These are phyloP conservation scores for Hibiscus trionum DNA, from an alignment of 345 rosid genomes.

Conservation along the genomic window DNA sequence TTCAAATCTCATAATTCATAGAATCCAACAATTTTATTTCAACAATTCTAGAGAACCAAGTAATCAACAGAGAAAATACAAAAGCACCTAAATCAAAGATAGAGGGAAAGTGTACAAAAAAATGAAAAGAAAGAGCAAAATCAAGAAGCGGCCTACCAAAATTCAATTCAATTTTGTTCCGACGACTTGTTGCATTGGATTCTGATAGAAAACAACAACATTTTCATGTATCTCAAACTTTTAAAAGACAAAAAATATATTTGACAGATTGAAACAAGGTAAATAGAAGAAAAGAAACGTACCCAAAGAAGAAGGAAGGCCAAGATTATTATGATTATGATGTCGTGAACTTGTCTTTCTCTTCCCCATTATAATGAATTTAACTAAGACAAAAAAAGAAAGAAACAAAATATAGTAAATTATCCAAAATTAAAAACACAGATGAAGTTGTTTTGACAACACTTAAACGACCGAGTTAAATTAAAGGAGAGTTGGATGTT, in stretches of 20 bases:
- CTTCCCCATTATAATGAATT: no score
- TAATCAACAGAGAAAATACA: background rate
- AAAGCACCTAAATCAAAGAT: background rate
- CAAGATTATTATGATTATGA: background rate
- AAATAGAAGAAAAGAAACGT: background rate
- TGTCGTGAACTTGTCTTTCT: no score
- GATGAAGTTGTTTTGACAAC: no score
- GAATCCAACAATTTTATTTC: background rate
- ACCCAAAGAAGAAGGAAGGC: slow-evolving; percentile 34
- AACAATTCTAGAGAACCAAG: background rate
- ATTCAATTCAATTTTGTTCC: no score
- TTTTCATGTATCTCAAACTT: background rate
- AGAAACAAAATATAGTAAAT: no score
- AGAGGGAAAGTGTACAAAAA: background rate
- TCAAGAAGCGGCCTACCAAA: no score
- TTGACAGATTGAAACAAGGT: background rate
- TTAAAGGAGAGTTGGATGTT: no score
- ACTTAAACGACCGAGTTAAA: no score
- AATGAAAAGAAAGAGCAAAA: no score
- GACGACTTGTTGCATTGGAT: no score
- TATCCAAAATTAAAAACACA: no score
- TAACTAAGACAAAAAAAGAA: no score
- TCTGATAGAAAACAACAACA: background rate
- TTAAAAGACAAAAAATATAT: background rate
- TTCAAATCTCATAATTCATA: background rate